Evolutionary conservation across 2,329 filamentous ascomycete genomes (phyloP).

Genomic region (Pseudogymnoascus sp.): DNA sequence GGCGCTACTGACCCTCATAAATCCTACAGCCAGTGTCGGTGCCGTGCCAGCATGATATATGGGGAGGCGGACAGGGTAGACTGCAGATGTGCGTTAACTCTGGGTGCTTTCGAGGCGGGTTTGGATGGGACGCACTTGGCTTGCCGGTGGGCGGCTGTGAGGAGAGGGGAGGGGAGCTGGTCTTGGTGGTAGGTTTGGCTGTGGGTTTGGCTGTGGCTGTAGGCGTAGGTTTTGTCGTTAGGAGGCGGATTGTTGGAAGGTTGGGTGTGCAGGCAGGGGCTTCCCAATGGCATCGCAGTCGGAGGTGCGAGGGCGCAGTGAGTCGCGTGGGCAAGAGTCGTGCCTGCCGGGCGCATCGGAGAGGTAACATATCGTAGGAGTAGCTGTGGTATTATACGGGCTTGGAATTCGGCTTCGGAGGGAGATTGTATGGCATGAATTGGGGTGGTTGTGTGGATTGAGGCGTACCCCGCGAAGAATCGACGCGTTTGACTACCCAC

Average conservation of each 20-base stretch:
- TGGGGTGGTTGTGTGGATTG: neutral
- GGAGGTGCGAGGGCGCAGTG: neutral
- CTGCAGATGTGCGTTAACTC: constrained; percentile 25
- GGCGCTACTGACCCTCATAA: constrained; percentile 64
- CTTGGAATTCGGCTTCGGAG: too few species aligned
- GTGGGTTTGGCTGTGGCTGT: neutral
- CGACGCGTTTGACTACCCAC: neutral
- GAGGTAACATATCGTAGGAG: neutral
- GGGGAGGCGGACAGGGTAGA: constrained; percentile 52
- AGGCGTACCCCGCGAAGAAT: neutral
- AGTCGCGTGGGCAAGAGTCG: neutral
- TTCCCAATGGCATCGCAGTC: neutral
- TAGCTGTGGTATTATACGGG: neutral
- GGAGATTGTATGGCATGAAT: neutral
- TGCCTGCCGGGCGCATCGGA: neutral
- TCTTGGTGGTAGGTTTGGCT: neutral
- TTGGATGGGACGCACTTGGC: neutral
- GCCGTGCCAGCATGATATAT: constrained; percentile 70
- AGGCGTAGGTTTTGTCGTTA: neutral
- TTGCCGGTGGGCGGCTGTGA: neutral
- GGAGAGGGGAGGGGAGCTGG: neutral
- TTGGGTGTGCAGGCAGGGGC: neutral
- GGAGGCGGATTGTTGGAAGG: neutral
- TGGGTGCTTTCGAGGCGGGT: neutral
- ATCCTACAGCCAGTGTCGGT: constrained; percentile 60